Evolutionary conservation across 352 stramenopile species (phyloP), one percentile per base, ranked within the genome.

Genomic region (Phytophthora sansomeana): DNA sequence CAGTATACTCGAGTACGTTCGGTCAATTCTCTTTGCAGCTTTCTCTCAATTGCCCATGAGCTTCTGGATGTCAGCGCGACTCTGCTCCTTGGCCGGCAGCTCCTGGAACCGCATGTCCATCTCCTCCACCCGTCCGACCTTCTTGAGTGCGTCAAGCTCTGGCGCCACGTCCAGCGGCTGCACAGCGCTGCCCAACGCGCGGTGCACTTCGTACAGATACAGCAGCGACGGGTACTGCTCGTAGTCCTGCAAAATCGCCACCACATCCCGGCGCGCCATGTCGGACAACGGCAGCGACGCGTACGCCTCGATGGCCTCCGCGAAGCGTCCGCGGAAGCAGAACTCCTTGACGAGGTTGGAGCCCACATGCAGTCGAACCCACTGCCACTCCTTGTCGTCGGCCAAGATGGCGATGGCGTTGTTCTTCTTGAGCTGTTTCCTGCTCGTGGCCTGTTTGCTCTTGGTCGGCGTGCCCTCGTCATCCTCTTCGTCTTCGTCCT

Each of bases 221-320:
- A 87, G 50, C 24, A 91, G 28, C 7, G 66, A 69, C 54, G 69
- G 62, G 49, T 75, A 91, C 64, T 91, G 80, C 43, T 91, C 80
- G 54, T 81, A 85, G 55, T 86, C 64, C 21, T 77, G 66, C 38
- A 90, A 51, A 61, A 81, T 46, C 6, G 36, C 14, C 39, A 77
- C 78, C 21, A 86, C 51, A 30, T 81, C 63, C 29, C 46, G 59
- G 29, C 78, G 69, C 32, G 66, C 59, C 1, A 17, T 11, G 48
- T 82, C 59, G 5, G 54, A 53, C 29, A 91, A 51, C 33, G 71
- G 63, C 28, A 91, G 69, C 35, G 58, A 58, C 38, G 68, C 55
- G 66, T 87, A 90, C 30, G 80, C 77, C 16, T 75, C 68, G n/a
- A 89, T 63, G 5, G 78, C 78, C 53, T 91, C 83, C 5, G 51